Evolutionary conservation across 768 basidiomycete genomes (phyloP).

Genomic region (Chalciporus pseudorubinellus): DNA sequence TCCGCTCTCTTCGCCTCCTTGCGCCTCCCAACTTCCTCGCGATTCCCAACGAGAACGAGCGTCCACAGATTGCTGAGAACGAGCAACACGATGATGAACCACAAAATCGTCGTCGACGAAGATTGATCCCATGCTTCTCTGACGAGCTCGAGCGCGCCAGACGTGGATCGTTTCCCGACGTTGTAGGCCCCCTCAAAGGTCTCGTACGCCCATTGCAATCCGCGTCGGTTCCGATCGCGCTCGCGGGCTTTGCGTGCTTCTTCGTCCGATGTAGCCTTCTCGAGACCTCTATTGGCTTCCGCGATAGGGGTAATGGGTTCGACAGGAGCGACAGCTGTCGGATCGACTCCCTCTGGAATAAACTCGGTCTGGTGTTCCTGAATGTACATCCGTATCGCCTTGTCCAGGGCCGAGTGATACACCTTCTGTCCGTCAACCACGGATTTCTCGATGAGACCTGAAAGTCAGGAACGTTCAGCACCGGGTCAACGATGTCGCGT

Average conservation of each 20-base stretch:
- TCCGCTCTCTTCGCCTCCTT: constrained; percentile 54
- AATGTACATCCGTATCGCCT: constrained; percentile 85
- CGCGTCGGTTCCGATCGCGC: constrained; percentile 65
- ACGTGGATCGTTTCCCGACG: constrained; percentile 69
- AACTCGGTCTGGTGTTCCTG: constrained; percentile 88
- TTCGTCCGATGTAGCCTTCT: constrained; percentile 4
- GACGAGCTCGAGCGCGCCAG: constrained; percentile 73
- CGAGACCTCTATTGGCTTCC: constrained; percentile 10
- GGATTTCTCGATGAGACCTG: constrained; percentile 92
- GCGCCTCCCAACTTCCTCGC: constrained; percentile 42
- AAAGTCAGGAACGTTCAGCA: constrained; percentile 1
- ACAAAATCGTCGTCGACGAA: constrained; percentile 67
- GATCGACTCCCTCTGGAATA: constrained; percentile 75
- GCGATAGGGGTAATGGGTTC: constrained; percentile 34
- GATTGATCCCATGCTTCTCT: constrained; percentile 79
- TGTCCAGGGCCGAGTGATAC: constrained; percentile 81
- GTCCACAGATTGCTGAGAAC: constrained; percentile 82
- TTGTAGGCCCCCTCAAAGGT: constrained; percentile 74
- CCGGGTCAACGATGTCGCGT: not conserved
- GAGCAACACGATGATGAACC: constrained; percentile 67
- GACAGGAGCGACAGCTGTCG: constrained; percentile 47
- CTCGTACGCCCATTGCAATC: constrained; percentile 86
- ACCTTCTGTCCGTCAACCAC: constrained; percentile 89
- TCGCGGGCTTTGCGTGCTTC: constrained; percentile 52
- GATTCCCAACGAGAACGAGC: constrained; percentile 44